phyloP scores from a whole-genome alignment of 495 filamentous ascomycete species.

The Talaromyces adpressus region DNA sequence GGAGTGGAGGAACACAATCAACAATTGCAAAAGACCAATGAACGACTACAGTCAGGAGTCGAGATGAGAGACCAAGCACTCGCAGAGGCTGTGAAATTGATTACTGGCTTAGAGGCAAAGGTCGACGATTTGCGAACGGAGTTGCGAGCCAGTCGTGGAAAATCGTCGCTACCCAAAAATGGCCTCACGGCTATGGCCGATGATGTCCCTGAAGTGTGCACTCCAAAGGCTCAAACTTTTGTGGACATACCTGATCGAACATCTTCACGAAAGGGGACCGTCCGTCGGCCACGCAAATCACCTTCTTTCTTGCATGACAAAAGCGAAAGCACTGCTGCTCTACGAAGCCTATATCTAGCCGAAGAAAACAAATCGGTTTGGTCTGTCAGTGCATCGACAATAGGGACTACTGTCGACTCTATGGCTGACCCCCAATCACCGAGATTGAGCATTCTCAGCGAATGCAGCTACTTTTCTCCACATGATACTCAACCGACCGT shows the following conservation, averaged over 20 bases:
- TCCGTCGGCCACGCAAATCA: constrained; percentile 38
- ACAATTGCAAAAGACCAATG: constrained; percentile 48
- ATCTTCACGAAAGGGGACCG: constrained; percentile 28
- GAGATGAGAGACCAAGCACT: constrained; percentile 72
- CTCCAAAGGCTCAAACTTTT: constrained; percentile 19
- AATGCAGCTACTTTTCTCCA: constrained; percentile 69
- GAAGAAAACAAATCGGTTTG: constrained; percentile 33
- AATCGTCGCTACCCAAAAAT: constrained; percentile 18
- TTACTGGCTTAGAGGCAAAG: constrained; percentile 65
- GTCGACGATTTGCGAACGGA: constrained; percentile 48
- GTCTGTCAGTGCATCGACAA: constrained; percentile 25
- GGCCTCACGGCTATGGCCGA: constrained; percentile 13
- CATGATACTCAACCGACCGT: constrained; percentile 5
- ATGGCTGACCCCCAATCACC: constrained; percentile 44
- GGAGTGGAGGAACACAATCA: constrained; percentile 44
- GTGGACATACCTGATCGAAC: constrained; percentile 35
- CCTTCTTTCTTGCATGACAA: constrained; percentile 62
- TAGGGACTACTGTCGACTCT: constrained; percentile 31
- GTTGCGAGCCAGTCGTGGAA: constrained; percentile 27
- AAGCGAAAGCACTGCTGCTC: constrained; percentile 53
- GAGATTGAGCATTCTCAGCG: constrained; percentile 67
- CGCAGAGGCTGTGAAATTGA: constrained; percentile 74
- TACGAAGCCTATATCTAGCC: constrained; percentile 57
- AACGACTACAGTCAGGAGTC: constrained; percentile 60
- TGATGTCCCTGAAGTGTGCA: constrained; percentile 15